Percentiles rank a stretch among this genome's conserved stretches.
Evolutionary conservation across 1,284 basidiomycete species (phyloP).

Genomic region (Leccinum fallax): DNA sequence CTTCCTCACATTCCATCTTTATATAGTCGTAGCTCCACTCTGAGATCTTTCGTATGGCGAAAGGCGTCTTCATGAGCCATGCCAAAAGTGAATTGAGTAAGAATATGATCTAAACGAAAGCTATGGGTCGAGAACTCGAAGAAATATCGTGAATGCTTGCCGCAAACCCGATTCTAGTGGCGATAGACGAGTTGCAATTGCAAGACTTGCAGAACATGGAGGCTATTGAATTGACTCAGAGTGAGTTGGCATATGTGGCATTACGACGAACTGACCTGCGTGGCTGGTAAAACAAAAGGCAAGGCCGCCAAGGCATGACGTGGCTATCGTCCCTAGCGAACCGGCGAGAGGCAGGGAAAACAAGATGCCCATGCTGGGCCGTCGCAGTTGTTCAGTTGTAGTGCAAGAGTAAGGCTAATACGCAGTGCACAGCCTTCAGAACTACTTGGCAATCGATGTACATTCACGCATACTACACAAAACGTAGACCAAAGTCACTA

Average conservation of each 20-base stretch:
- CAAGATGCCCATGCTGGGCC: conserved; percentile 70
- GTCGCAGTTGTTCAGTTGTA: not conserved
- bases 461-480: conserved; percentile 3
- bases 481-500: not conserved
- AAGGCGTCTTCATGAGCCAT: conserved; percentile 93
- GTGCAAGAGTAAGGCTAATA: not conserved
- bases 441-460: not conserved
- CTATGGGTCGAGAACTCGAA: not conserved
- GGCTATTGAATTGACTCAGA: conserved; percentile 45
- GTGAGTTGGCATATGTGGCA: conserved; percentile 5
- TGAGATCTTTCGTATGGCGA: conserved; percentile 87
- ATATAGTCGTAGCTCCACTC: conserved; percentile 96
- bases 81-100: conserved; percentile 51
- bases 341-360: conserved; percentile 89
- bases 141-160: conserved; percentile 42
- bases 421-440: not conserved
- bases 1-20: conserved; percentile 94
- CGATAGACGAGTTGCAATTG: conserved; percentile 98
- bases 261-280: conserved; percentile 53
- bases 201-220: conserved; percentile 99
- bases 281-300: conserved; percentile 85
- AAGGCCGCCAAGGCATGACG: conserved; percentile 80
- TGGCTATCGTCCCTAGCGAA: conserved; percentile 71
- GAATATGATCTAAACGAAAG: not conserved
- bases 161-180: conserved; percentile 95